Base-by-base conservation (phyloP, 108 stramenopile genomes). In the Tribonema minus region DNA sequence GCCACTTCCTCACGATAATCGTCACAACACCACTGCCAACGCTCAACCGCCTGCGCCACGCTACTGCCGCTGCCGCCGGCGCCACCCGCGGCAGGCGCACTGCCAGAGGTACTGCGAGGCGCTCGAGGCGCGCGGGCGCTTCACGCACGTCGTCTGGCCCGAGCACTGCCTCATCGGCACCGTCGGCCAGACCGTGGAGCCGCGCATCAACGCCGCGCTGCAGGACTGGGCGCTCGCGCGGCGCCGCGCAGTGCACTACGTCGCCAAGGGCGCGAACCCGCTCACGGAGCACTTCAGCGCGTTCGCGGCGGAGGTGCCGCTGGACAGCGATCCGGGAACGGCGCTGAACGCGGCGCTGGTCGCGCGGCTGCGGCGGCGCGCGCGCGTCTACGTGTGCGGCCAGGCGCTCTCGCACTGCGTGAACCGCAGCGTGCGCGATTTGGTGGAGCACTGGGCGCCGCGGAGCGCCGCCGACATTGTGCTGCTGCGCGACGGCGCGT, bases 351-450 rank as follows among this genome's bases (percentile, higher is more conserved):
- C 66, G 28, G 23, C 35, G 0, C 79, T 93, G 68, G 37, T 90
- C 30, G 65, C 82, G 1, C 54, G 64, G 68, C 81, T 91, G 27
- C 65, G 74, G 54, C 29, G 65, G 26, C 87, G 86, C 29, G 84
- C 91, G 32, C 58, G 78, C 41, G 83, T 98, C 15, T 31, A 94
- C 3, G 82, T 96, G 5, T 91, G 92, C 69, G 96, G 96, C 7
- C 94, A 98, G 81, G 95, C 96, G 15, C 84, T 90, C 83, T 92
- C 91, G 66, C 96, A 96, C 70, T 96, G 95, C 79, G 94, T 98
- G 41, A 95, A 98, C 70, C 93, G 91, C 76, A 80, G 85, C n/a
- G 38, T 77, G 26, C 39, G 87, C 9, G 86, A 88, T 58, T 36
- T 88, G 3, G 80, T 73, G 25, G 71, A 20, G n/a, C 36, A 35